Evolutionary conservation across 805 yeast species (phyloP).

Genomic region (Candida rishiriensis): DNA sequence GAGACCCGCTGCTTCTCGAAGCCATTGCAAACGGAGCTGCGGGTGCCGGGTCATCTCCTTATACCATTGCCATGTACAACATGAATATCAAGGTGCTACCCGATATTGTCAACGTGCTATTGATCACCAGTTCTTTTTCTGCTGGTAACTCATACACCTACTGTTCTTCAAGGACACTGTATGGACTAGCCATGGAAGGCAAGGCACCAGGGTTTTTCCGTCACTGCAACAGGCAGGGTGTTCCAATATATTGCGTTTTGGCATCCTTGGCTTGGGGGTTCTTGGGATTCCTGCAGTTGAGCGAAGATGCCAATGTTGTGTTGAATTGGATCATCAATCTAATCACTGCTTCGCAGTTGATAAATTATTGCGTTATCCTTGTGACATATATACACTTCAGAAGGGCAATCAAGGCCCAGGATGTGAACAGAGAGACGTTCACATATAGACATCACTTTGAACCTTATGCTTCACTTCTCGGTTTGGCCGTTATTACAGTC

Average conservation of each 20-base stretch:
- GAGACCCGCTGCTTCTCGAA: conserved; percentile 33
- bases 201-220: conserved; percentile 67
- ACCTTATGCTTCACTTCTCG: conserved; percentile 23
- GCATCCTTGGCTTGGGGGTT: conserved; percentile 58
- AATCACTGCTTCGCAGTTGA: conserved; percentile 65
- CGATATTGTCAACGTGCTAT: conserved; percentile 67
- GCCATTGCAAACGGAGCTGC: conserved; percentile 33
- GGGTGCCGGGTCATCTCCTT: conserved; percentile 61
- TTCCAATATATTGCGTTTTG: conserved; percentile 62
- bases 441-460: conserved; percentile 47
- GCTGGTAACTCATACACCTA: conserved; percentile 80
- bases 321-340: conserved; percentile 69
- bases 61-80: conserved; percentile 72
- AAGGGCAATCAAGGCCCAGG: conserved; percentile 53
- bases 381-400: conserved; percentile 58
- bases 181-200: conserved; percentile 66
- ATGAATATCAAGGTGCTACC: conserved; percentile 64
- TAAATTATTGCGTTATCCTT: conserved; percentile 55
- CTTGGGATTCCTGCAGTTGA: conserved; percentile 61
- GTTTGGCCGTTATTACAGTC: conserved; percentile 17
- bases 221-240: conserved; percentile 62
- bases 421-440: conserved; percentile 38
- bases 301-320: conserved; percentile 57
- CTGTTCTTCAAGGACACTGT: conserved; percentile 62
- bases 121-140: conserved; percentile 69